These are phyloP conservation scores for Apiospora kogelbergensis DNA, from an alignment of 2,329 filamentous ascomycete genomes.

Conservation along the genomic window DNA sequence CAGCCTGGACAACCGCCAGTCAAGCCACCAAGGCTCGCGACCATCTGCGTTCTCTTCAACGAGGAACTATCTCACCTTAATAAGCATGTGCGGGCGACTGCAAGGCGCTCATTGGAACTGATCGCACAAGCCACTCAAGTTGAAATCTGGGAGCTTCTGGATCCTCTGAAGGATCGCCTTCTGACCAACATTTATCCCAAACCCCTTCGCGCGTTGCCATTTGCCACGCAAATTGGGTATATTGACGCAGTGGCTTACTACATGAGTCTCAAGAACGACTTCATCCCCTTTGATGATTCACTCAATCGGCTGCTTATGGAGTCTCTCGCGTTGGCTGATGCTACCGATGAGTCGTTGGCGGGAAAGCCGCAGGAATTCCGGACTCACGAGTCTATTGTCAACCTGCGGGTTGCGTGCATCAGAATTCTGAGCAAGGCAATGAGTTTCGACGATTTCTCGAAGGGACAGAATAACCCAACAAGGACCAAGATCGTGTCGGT, in stretches of 20 bases:
- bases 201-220: slow-evolving; percentile 86
- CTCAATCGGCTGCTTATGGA: slow-evolving; percentile 90
- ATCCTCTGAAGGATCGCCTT: slow-evolving; percentile 85
- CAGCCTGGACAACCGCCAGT: slow-evolving; percentile 45
- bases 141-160: slow-evolving; percentile 83
- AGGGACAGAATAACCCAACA: slow-evolving; percentile 66
- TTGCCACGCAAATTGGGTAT: slow-evolving; percentile 94
- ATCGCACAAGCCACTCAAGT: slow-evolving; percentile 76
- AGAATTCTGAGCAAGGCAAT: slow-evolving; percentile 91
- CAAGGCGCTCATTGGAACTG: slow-evolving; percentile 76
- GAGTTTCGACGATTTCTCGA: slow-evolving; percentile 87
- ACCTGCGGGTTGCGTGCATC: slow-evolving; percentile 88
- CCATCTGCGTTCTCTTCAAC: slow-evolving; percentile 82
- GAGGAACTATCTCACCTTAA: slow-evolving; percentile 94
- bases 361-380: slow-evolving; percentile 92
- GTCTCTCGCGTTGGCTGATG: slow-evolving; percentile 89
- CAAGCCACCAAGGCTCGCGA: slow-evolving; percentile 62
- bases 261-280: slow-evolving; percentile 82
- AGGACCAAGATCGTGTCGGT: slow-evolving; percentile 80
- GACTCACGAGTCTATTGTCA: slow-evolving; percentile 93
- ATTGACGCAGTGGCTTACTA: slow-evolving; percentile 98
- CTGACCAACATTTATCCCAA: slow-evolving; percentile 95
- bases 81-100: slow-evolving; percentile 85
- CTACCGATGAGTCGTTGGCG: slow-evolving; percentile 87
- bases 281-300: slow-evolving; percentile 89